Percentiles rank a stretch among this genome's conserved stretches.
phyloP scores from a whole-genome alignment of 352 stramenopile genomes.

The Phytophthora pseudosyringae region DNA sequence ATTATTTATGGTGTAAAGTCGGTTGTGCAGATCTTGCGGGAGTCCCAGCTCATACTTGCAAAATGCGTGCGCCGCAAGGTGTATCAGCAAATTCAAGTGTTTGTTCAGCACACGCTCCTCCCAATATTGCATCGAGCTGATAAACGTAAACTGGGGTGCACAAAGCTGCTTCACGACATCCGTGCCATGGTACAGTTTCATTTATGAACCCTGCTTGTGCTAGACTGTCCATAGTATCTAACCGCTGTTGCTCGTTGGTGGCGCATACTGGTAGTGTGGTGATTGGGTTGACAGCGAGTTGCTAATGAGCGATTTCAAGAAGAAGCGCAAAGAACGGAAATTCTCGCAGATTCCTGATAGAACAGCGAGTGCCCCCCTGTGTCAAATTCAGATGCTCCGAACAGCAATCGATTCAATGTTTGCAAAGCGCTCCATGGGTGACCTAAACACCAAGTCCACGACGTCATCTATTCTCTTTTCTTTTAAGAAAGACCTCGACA shows the following conservation, averaged over 20 bases:
- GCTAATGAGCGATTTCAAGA: conserved; percentile 57
- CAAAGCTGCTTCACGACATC: conserved; percentile 75
- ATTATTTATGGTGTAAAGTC: conserved; percentile 79
- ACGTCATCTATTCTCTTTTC: conserved; percentile 53
- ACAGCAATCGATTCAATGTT: conserved; percentile 69
- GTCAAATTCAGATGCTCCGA: conserved; percentile 61
- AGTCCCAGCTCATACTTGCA: conserved; percentile 41
- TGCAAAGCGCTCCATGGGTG: conserved; percentile 62
- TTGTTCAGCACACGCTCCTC: conserved; percentile 78
- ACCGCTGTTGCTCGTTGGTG: neutral
- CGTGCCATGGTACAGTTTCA: conserved; percentile 52
- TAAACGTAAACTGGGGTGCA: conserved; percentile 79
- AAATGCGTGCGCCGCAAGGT: conserved; percentile 58
- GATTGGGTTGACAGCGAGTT: conserved; percentile 58
- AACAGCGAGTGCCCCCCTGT: conserved; percentile 36
- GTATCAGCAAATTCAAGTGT: conserved; percentile 72
- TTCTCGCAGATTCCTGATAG: conserved; percentile 44
- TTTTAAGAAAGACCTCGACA: conserved; percentile 83
- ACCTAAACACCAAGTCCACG: conserved; percentile 56
- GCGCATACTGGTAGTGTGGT: conserved; percentile 44
- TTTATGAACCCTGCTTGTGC: neutral
- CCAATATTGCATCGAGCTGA: conserved; percentile 84
- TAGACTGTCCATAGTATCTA: neutral
- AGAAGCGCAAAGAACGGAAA: conserved; percentile 51
- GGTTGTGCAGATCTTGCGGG: conserved; percentile 50